Percentiles rank a stretch among this genome's conserved stretches.
Conservation (phyloP, 2,329 filamentous ascomycete species). For the Trichophyton rubrum region DNA sequence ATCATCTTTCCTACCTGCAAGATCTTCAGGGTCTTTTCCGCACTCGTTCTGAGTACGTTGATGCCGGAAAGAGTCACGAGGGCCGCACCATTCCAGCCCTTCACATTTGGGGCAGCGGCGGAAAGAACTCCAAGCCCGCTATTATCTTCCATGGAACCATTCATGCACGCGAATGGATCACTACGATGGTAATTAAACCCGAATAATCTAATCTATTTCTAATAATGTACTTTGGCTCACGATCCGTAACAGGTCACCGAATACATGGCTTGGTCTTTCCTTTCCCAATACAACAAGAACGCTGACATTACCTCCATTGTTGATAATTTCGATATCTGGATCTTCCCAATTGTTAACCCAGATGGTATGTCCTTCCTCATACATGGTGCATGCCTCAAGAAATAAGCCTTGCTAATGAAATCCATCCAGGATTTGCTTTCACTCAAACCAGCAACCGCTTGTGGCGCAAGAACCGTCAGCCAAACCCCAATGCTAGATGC, state of each 20-base stretch:
- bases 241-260: slow-evolving; percentile 23
- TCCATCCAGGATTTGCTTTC: slow-evolving; percentile 43
- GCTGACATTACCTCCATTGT: slow-evolving; percentile 36
- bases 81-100: slow-evolving; percentile 36
- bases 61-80: slow-evolving; percentile 37
- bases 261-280: slow-evolving; percentile 41
- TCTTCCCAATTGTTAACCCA: slow-evolving; percentile 51
- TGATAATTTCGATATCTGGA: slow-evolving; percentile 54
- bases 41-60: slow-evolving; percentile 38
- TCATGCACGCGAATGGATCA: slow-evolving; percentile 51
- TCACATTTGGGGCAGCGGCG: slow-evolving; percentile 41
- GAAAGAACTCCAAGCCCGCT: slow-evolving; percentile 38
- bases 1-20: slow-evolving; percentile 39
- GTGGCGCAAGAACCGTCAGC: slow-evolving; percentile 51
- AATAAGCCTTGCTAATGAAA: neutral
- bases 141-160: slow-evolving; percentile 47
- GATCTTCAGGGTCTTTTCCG: slow-evolving; percentile 37
- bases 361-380: slow-evolving; percentile 36
- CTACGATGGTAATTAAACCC: slow-evolving; percentile 34
- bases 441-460: slow-evolving; percentile 46
- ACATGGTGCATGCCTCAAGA: too few species aligned
- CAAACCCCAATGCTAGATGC: slow-evolving; percentile 28
- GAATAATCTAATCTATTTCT: neutral
- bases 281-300: slow-evolving; percentile 34
- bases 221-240: neutral